A percentile compares a stretch with the other conserved stretches of the same genome.
Evolutionary conservation across 257 asterid species (phyloP).

Genomic region (Scutellaria baicalensis): DNA sequence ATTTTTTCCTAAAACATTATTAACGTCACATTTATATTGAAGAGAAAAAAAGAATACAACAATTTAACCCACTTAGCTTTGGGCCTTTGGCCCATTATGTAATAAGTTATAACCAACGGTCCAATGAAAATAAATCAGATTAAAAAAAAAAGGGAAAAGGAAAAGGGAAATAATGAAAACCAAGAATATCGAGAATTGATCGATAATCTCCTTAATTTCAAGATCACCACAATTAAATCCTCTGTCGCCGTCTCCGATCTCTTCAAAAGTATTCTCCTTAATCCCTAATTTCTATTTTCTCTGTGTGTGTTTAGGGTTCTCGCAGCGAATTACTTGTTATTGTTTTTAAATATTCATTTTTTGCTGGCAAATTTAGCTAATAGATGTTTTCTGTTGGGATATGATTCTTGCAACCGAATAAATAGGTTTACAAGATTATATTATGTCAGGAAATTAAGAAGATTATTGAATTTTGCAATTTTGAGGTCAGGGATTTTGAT

Average conservation of each 20-base stretch:
- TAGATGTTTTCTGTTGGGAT: neutral
- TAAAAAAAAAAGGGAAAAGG: neutral
- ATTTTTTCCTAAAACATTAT: too few species aligned
- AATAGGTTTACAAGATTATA: neutral
- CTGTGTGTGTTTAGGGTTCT: neutral
- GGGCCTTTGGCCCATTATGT: neutral
- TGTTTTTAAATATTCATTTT: neutral
- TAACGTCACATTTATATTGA: too few species aligned
- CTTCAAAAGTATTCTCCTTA: constrained; percentile 9
- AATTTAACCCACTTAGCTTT: neutral
- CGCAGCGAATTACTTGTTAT: neutral
- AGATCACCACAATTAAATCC: constrained; percentile 3
- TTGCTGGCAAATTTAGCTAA: neutral
- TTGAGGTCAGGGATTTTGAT: neutral
- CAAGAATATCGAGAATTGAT: neutral
- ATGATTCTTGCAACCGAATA: neutral
- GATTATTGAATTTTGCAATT: neutral
- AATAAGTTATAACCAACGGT: neutral
- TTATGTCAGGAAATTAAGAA: neutral
- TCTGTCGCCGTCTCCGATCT: constrained; percentile 16
- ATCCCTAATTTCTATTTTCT: neutral
- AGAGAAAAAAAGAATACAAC: neutral
- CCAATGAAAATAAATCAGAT: neutral
- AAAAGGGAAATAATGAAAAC: neutral
- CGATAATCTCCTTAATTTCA: constrained; percentile 3